Evolutionary conservation across 176 grass and related monocot species (phyloP).

Genomic region (Paspalum notatum): DNA sequence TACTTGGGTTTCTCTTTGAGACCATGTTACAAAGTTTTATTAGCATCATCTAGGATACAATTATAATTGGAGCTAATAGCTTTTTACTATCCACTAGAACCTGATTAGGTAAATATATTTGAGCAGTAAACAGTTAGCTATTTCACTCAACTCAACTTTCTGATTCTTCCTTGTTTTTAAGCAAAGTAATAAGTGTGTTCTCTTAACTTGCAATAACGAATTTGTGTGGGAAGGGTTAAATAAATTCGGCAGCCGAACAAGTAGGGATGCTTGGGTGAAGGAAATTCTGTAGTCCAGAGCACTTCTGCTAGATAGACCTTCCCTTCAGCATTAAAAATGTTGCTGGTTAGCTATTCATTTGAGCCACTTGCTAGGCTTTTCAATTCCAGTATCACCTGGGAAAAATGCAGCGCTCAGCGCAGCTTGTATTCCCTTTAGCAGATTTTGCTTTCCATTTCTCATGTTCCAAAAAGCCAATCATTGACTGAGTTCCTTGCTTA

Average conservation of each 20-base stretch:
- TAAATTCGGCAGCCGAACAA: not conserved
- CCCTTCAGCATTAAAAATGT: not conserved
- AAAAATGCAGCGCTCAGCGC: too few relatives aligned
- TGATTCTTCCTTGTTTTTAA: not conserved
- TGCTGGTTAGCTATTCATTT: not conserved
- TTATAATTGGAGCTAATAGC: not conserved
- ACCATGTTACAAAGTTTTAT: not conserved
- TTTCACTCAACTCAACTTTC: conserved; percentile 9
- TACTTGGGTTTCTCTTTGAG: conserved; percentile 14
- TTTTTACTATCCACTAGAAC: not conserved
- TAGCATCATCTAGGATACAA: not conserved
- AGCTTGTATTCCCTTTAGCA: not conserved
- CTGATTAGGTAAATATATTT: not conserved
- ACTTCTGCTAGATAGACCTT: not conserved
- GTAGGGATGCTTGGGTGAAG: not conserved
- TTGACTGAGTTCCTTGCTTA: not conserved
- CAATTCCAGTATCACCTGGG: too few relatives aligned
- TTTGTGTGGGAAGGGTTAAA: not conserved
- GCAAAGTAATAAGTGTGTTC: not conserved
- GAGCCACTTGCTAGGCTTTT: not conserved
- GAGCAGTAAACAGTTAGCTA: too few relatives aligned
- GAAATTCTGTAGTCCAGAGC: not conserved
- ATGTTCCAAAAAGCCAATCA: not conserved
- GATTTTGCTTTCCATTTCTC: not conserved
- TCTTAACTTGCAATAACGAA: not conserved